These are phyloP conservation scores for Amauroascus verrucosus DNA, from an alignment of 2,329 filamentous ascomycete species.

Conservation along the genomic window DNA sequence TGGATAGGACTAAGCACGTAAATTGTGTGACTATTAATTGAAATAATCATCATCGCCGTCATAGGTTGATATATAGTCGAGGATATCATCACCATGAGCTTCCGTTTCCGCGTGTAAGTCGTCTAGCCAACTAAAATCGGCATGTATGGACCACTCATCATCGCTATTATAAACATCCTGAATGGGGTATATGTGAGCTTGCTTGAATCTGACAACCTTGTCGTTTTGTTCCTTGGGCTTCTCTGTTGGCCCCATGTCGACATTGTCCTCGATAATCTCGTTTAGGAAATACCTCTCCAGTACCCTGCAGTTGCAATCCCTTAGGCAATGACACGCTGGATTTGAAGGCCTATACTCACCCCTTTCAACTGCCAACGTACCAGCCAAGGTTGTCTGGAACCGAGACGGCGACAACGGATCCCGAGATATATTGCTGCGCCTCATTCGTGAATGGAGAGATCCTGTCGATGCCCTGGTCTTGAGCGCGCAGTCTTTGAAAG, in stretches of 20 bases:
- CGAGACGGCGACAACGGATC: neutral
- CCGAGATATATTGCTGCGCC: neutral
- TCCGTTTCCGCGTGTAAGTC: neutral
- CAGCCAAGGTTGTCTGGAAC: neutral
- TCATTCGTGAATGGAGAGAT: neutral
- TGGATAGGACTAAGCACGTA: neutral
- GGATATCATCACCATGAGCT: neutral
- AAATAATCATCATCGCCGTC: neutral
- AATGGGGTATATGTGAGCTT: slow-evolving; percentile 1
- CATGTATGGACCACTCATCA: neutral
- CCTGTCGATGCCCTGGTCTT: slow-evolving; percentile 1
- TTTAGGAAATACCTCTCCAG: slow-evolving; percentile 4
- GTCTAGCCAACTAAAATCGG: slow-evolving; percentile 1
- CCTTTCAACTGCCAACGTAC: neutral
- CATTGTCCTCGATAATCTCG: neutral
- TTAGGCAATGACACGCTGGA: neutral
- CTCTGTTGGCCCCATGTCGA: neutral
- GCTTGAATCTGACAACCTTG: neutral
- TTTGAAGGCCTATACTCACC: neutral
- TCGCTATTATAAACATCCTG: neutral
- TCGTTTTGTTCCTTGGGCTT: neutral
- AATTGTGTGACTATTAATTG: neutral
- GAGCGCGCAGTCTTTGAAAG: neutral
- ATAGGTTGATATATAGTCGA: neutral
- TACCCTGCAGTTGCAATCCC: neutral